These are phyloP conservation scores for Kitagawia praeruptora DNA, from an alignment of 129 eudicot genomes.

Conservation along the genomic window DNA sequence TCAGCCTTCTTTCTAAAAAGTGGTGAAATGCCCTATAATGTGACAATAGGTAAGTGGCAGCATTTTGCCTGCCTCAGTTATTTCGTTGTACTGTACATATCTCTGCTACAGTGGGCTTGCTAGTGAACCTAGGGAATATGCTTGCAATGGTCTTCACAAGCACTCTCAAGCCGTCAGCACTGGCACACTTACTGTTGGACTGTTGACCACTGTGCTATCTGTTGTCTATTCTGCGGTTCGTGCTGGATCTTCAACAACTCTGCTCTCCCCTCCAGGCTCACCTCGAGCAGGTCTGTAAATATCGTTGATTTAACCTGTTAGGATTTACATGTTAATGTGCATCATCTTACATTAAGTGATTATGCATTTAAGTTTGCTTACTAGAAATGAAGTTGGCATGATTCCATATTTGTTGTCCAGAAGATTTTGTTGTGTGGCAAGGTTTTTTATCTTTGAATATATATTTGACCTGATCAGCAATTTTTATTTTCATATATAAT, in stretches of 20 bases:
- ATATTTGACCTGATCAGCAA: neutral
- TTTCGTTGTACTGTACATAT: slow-evolving; percentile 81
- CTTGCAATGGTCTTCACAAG: slow-evolving; percentile 95
- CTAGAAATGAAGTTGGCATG: neutral
- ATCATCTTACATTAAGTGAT: neutral
- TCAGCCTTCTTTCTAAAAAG: neutral
- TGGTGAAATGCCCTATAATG: neutral
- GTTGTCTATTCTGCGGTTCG: slow-evolving; percentile 99
- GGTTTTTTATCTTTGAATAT: neutral
- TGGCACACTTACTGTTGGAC: slow-evolving; percentile 74
- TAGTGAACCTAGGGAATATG: slow-evolving; percentile 95
- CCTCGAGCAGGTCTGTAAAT: slow-evolving; percentile 72
- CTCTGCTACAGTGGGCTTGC: slow-evolving; percentile 97
- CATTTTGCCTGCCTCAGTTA: slow-evolving; percentile 89
- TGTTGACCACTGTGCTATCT: slow-evolving; percentile 83
- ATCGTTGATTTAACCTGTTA: neutral
- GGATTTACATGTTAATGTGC: neutral
- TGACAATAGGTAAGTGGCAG: slow-evolving; percentile 73
- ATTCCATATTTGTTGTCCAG: neutral
- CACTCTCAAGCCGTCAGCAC: slow-evolving; percentile 85
- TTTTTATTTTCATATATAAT: neutral
- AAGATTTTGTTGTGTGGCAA: neutral
- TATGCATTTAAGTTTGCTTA: neutral
- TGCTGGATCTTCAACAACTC: slow-evolving; percentile 92
- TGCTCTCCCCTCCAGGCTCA: slow-evolving; percentile 90